A percentile compares a stretch with the other conserved stretches of the same genome.
These are phyloP conservation scores for Closterium sp. DNA, from an alignment of 139 green algal species.

Conservation along the genomic window DNA sequence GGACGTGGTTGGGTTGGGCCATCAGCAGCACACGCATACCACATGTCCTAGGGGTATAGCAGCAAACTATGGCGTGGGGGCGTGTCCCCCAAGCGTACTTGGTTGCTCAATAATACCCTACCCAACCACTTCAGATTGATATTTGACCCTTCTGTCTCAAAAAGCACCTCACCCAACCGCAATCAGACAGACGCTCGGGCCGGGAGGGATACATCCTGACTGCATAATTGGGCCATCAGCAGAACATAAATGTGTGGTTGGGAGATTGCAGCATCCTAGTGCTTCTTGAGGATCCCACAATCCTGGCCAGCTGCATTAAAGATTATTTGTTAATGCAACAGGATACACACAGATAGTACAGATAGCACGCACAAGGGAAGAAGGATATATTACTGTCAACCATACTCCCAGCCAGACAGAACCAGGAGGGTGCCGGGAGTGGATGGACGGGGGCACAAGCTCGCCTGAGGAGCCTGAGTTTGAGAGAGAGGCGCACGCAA, in stretches of 20 bases:
- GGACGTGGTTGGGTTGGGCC: too few species aligned
- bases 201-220: too few species aligned
- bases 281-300: conserved; percentile 15
- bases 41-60: too few species aligned
- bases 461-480: not conserved
- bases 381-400: not conserved
- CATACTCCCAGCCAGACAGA: not conserved
- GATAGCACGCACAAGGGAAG: not conserved
- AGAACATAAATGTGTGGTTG: conserved; percentile 48
- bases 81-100: too few species aligned
- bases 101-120: too few species aligned
- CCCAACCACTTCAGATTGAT: too few species aligned
- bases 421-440: not conserved
- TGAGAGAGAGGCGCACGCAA: not conserved
- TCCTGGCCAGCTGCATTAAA: conserved; percentile 22
- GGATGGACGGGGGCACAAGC: not conserved
- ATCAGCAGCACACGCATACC: too few species aligned
- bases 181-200: not conserved
- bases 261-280: conserved; percentile 14
- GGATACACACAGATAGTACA: not conserved
- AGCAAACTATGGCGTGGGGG: too few species aligned
- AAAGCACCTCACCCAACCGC: not conserved
- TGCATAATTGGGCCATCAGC: not conserved
- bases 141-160: not conserved
- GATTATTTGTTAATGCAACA: not conserved